Percentiles rank a stretch among this genome's conserved stretches.
Conservation (phyloP, 225 moss, liverwort and hornwort species). For the Antitrichia curtipendula region DNA sequence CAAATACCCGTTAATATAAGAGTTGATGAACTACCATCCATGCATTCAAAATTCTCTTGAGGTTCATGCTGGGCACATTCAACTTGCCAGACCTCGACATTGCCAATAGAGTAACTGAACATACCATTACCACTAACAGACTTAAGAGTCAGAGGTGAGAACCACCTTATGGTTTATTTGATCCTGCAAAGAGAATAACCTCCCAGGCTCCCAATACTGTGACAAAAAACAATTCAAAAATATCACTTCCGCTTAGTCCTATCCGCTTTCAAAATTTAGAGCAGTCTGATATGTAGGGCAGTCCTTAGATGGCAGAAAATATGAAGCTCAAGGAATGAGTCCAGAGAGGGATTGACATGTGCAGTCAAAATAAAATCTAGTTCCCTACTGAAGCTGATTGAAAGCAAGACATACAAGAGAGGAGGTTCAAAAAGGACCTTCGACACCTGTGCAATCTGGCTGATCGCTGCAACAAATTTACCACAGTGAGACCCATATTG, state of each 20-base stretch:
- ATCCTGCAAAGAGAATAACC: constrained; percentile 35
- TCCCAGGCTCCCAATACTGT: constrained; percentile 37
- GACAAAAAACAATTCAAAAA: not conserved
- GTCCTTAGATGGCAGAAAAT: not conserved
- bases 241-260: not conserved
- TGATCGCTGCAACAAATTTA: constrained; percentile 32
- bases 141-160: not conserved
- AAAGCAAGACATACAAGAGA: not conserved
- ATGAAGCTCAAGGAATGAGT: not conserved
- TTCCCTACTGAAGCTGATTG: not conserved
- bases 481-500: not conserved
- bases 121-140: not conserved
- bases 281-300: not conserved
- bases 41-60: not conserved
- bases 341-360: not conserved
- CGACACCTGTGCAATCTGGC: constrained; percentile 40
- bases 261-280: not conserved
- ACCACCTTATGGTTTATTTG: constrained; percentile 47
- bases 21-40: not conserved
- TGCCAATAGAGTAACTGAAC: not conserved
- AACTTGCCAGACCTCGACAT: not conserved
- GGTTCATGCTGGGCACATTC: not conserved
- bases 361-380: not conserved
- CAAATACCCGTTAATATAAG: not conserved
- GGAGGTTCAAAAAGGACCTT: constrained; percentile 10